Evolutionary conservation across 495 filamentous ascomycete species (phyloP).

Genomic region (Penicillium dipodomyicola): DNA sequence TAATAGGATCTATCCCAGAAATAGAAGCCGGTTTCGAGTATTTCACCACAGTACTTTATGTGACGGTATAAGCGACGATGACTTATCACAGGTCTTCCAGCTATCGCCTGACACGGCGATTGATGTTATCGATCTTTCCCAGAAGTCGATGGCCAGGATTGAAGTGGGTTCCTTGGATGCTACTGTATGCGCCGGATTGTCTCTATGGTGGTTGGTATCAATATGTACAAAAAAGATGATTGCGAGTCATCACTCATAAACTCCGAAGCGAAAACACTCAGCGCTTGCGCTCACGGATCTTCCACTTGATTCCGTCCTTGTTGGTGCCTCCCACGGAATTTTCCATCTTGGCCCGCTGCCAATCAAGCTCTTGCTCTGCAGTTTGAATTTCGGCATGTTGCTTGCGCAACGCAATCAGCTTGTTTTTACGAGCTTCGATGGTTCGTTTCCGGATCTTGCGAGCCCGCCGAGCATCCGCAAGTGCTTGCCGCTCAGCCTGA

Average conservation of each 20-base stretch:
- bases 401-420: conserved; percentile 63
- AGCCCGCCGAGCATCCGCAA: conserved; percentile 42
- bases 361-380: conserved; percentile 73
- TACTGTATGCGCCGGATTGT: conserved; percentile 11
- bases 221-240: conserved; percentile 18
- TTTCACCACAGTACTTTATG: background rate
- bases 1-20: background rate
- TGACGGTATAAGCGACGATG: background rate
- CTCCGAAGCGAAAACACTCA: conserved; percentile 37
- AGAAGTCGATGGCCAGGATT: background rate
- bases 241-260: conserved; percentile 30
- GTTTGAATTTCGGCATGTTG: conserved; percentile 66
- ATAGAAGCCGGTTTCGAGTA: background rate
- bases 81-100: background rate
- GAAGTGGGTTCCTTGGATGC: conserved; percentile 3
- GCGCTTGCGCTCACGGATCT: conserved; percentile 77
- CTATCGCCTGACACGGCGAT: background rate
- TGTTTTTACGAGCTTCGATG: conserved; percentile 48
- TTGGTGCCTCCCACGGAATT: conserved; percentile 77
- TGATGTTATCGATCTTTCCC: background rate
- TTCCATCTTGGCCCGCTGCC: conserved; percentile 75
- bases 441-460: conserved; percentile 50
- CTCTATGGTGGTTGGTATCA: conserved; percentile 16
- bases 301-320: conserved; percentile 79
- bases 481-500: conserved; percentile 40